Base-by-base conservation (phyloP, 2,329 filamentous ascomycete genomes). In the Huntiella savannae region DNA sequence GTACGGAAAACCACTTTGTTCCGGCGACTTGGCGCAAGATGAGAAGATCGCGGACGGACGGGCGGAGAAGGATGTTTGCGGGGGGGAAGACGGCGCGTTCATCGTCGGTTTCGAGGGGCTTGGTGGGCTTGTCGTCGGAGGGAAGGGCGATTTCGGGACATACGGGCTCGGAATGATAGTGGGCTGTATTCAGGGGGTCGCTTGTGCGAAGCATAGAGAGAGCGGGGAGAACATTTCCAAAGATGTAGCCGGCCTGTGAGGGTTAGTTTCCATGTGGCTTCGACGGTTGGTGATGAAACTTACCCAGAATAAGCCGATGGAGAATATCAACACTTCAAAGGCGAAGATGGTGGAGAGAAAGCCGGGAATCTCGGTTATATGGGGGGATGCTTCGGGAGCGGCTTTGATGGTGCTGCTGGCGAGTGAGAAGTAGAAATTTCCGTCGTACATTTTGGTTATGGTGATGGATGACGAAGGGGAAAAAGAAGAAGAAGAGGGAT, bases 31-130 rank as follows among this genome's bases (percentile, higher is more conserved):
- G 22, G 22, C 22, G 22, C 22, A 28, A 28, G 22, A 28, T 28
- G 70, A 77, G 52, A 74, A 63, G 40, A 71, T 63, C 52, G 67
- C 67, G 39, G 95, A 68, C 50, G 71, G 62, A 36, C 67, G 65
- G 58, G 65, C 60, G 49, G 65, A 70, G 54, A 63, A 61, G 53
- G 69, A 67, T 54, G 74, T 55, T 45, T 67, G 72, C 22, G 67
- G 63, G 15, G 69, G 73, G 53, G 71, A 19, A 19, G 17, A 5
- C 17, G 17, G 17, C 17, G 17, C 17, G 17, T 19, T 19, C 17
- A 19, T 19, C 17, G 17, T 19, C 17, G 17, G 17, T 19, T 19
- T 19, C 17, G 17, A 19, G 17, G 17, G 51, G 64, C 63, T 50
- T 57, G 59, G 43, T 57, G 37, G 50, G 60, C 54, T 28, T 33